These are phyloP conservation scores for Alternaria gansuensis DNA, from an alignment of 2,329 filamentous ascomycete genomes.

Conservation along the genomic window DNA sequence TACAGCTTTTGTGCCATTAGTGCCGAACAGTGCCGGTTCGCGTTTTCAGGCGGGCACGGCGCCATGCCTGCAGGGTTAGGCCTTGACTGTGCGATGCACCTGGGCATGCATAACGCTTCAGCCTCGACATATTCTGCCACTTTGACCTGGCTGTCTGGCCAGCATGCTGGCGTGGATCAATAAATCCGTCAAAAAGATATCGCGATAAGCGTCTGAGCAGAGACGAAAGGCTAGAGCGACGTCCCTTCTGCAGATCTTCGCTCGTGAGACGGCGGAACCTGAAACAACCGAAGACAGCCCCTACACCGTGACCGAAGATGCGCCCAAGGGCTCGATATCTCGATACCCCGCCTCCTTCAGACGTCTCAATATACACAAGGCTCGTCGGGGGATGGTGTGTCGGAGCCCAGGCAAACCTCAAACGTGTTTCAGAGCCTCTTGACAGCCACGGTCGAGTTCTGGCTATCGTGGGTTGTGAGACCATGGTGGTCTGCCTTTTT, in stretches of 20 bases:
- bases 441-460: slow-evolving; percentile 13
- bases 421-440: slow-evolving; percentile 27
- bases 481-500: slow-evolving; percentile 22
- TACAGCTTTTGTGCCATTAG: slow-evolving; percentile 24
- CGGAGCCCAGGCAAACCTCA: slow-evolving; percentile 22
- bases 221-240: slow-evolving; percentile 27
- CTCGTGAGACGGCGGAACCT: slow-evolving; percentile 27
- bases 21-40: slow-evolving; percentile 31
- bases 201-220: slow-evolving; percentile 11
- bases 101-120: slow-evolving; percentile 2
- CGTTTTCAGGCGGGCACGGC: slow-evolving; percentile 29
- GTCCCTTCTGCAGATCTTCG: slow-evolving; percentile 38
- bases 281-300: slow-evolving; percentile 43
- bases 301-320: slow-evolving; percentile 24
- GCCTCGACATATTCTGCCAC: slow-evolving; percentile 19
- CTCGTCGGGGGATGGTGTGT: slow-evolving; percentile 20
- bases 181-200: slow-evolving; percentile 8
- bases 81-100: slow-evolving; percentile 20
- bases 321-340: slow-evolving; percentile 26
- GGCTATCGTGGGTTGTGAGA: slow-evolving; percentile 23
- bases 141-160: slow-evolving; percentile 18
- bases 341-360: slow-evolving; percentile 35
- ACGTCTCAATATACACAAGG: slow-evolving; percentile 26
- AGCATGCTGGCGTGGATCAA: slow-evolving; percentile 12
- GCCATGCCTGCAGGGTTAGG: slow-evolving; percentile 30